Percentiles rank a stretch among this genome's conserved stretches.
These are phyloP conservation scores for Cicer pinnatifidum DNA, from an alignment of 306 rosid genomes.

Conservation along the genomic window DNA sequence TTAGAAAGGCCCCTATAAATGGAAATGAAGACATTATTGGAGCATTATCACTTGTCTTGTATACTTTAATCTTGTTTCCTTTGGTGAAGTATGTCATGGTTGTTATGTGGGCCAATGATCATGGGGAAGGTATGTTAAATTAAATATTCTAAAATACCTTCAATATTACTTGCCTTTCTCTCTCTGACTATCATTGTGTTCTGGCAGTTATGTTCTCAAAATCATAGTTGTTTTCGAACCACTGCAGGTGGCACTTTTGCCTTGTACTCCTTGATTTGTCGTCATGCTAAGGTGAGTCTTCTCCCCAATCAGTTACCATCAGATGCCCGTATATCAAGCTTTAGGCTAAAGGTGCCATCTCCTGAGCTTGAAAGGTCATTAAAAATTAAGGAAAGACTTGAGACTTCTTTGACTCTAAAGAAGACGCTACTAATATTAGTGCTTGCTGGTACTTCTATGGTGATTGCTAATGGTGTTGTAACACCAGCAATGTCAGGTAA, in stretches of 20 bases:
- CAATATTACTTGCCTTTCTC: neutral
- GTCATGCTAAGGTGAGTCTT: constrained; percentile 98
- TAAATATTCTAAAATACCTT: constrained; percentile 34
- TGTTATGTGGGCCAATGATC: constrained; percentile 96
- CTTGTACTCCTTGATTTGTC: constrained; percentile 95
- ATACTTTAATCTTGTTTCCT: constrained; percentile 91
- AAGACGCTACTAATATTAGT: constrained; percentile 82
- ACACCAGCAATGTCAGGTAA: constrained; percentile 97
- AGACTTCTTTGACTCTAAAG: constrained; percentile 80
- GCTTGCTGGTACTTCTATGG: constrained; percentile 99
- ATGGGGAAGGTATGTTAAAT: constrained; percentile 81
- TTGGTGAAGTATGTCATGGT: constrained; percentile 86
- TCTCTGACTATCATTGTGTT: constrained; percentile 4
- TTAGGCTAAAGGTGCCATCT: constrained; percentile 96
- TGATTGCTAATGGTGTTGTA: constrained; percentile 95
- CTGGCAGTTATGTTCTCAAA: constrained; percentile 2
- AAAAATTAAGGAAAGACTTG: constrained; percentile 92
- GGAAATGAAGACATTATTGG: constrained; percentile 93
- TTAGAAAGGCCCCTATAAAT: constrained; percentile 86
- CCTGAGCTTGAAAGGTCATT: constrained; percentile 97
- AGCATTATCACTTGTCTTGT: constrained; percentile 88
- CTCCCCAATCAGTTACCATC: constrained; percentile 97
- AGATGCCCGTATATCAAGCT: constrained; percentile 94
- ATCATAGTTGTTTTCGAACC: constrained; percentile 41
- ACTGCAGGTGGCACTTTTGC: constrained; percentile 99